These are phyloP conservation scores for Suillus bovinus DNA, from an alignment of 768 basidiomycete species.

Conservation along the genomic window DNA sequence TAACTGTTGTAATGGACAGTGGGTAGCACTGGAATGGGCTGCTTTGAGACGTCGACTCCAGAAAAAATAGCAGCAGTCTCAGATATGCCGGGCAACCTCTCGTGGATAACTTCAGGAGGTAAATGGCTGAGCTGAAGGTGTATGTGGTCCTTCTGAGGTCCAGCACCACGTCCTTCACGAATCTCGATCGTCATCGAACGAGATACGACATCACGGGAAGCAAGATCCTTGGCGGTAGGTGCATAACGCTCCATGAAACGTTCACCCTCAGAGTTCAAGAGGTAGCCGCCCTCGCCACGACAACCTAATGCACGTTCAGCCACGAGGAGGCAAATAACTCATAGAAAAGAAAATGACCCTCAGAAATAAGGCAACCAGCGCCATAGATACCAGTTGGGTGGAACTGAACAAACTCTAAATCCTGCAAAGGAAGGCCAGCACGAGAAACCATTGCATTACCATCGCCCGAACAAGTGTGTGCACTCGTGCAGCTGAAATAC, in stretches of 20 bases:
- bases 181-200: constrained; percentile 99
- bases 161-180: constrained; percentile 98
- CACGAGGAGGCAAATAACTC: constrained; percentile 7
- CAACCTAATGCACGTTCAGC: constrained; percentile 58
- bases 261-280: constrained; percentile 97
- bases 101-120: constrained; percentile 92
- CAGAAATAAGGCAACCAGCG: constrained; percentile 97
- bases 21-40: constrained; percentile 97
- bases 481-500: constrained; percentile 98
- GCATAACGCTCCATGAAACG: constrained; percentile 99
- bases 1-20: constrained; percentile 99
- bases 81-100: constrained; percentile 97
- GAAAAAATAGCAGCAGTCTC: constrained; percentile 99
- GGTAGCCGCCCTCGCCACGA: constrained; percentile 98
- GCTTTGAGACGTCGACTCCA: constrained; percentile 99
- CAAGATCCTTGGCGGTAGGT: constrained; percentile 98
- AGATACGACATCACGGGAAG: constrained; percentile 98
- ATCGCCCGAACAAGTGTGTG: constrained; percentile 98
- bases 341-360: constrained; percentile 55
- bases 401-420: constrained; percentile 99
- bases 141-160: constrained; percentile 97
- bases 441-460: constrained; percentile 98
- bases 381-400: constrained; percentile 99
- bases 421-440: constrained; percentile 95
- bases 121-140: constrained; percentile 97